Evolutionary conservation across 2,329 filamentous ascomycete genomes (phyloP), one percentile per base, ranked within the genome.

Genomic region (Trichoderma atroviride): DNA sequence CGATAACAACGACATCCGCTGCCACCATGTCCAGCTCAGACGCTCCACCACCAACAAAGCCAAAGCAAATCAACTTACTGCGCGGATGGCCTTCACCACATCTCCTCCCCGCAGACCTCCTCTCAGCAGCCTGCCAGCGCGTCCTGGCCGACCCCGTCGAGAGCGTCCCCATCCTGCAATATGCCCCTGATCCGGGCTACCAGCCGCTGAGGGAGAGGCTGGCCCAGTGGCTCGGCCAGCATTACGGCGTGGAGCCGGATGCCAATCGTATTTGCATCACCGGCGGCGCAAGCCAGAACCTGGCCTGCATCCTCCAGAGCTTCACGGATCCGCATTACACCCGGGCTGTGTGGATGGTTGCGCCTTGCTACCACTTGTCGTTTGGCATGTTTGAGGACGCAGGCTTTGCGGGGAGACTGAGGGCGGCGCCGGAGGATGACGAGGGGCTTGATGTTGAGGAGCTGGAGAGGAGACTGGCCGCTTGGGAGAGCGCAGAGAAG

Each of bases 381-480:
- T 94, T 92, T 75, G 86, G 90, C n/a, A 92, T 97, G 68, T 94
- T 97, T 75, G 89, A 92, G 69, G 94, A 97, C 79, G 85, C 89
- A 5, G 91, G 93, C 0, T 93, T 97, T 73, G 82, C 83, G 5
- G 86, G 86, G 4, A 87, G 89, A 43, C 76, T 96, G 76, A 85
- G 85, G 61, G 91, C 89, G 1, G 86, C 94, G 14, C 90, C 90
- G 0, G 93, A 97, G 80, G 92, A 95, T 75, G 87, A 87, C 0
- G 88, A 93, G 75, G 94, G 94, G 0, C 81, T 97, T 50, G 89
- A 97, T 78, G 78, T 96, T 29, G 86, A 82, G 1, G 87, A 81
- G 69, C 67, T 82, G 24, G 77, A 78, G 70, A 70, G 50, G 11
- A 78, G 74, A 63, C 74, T 82, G 7, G 60, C 65, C 60, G 72